Conservation (phyloP, 208 protist species). For the Crithidia sp. region DNA sequence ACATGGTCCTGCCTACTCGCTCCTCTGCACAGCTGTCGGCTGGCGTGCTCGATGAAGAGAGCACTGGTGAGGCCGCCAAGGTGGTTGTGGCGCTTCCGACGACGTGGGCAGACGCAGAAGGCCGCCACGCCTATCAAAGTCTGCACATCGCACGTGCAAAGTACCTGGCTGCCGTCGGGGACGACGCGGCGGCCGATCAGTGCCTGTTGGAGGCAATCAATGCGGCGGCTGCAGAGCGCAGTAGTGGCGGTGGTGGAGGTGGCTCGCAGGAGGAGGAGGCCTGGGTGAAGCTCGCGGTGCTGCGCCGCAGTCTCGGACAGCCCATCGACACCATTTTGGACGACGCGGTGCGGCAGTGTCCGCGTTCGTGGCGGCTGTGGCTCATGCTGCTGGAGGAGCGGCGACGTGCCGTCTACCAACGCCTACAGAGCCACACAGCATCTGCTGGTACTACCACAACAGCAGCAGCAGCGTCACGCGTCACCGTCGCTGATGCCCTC, state of each 20-base stretch:
- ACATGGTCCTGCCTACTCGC: neutral
- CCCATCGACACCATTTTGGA: slow-evolving; percentile 17
- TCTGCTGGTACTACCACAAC: neutral
- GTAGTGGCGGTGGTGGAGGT: neutral
- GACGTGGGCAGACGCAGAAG: too few species aligned
- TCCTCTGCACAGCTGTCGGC: neutral
- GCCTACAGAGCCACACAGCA: slow-evolving; percentile 4
- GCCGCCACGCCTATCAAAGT: neutral
- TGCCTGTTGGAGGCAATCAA: slow-evolving; percentile 40
- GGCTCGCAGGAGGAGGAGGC: slow-evolving; percentile 37
- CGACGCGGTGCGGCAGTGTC: slow-evolving; percentile 39
- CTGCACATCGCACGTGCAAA: slow-evolving; percentile 48
- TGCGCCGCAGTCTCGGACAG: slow-evolving; percentile 50
- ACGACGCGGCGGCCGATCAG: slow-evolving; percentile 40
- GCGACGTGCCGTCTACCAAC: slow-evolving; percentile 19
- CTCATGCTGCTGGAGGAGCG: slow-evolving; percentile 65
- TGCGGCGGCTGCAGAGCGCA: neutral
- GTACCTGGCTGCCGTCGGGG: slow-evolving; percentile 40
- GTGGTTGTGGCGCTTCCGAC: too few species aligned
- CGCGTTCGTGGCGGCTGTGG: slow-evolving; percentile 64
- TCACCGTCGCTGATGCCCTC: slow-evolving; percentile 8
- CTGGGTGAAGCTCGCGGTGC: slow-evolving; percentile 67
- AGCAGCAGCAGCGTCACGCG: neutral
- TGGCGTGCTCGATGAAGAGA: neutral
- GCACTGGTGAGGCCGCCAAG: too few species aligned